These are phyloP conservation scores for Aspergillus hortae DNA, from an alignment of 2,329 filamentous ascomycete genomes.

Conservation along the genomic window DNA sequence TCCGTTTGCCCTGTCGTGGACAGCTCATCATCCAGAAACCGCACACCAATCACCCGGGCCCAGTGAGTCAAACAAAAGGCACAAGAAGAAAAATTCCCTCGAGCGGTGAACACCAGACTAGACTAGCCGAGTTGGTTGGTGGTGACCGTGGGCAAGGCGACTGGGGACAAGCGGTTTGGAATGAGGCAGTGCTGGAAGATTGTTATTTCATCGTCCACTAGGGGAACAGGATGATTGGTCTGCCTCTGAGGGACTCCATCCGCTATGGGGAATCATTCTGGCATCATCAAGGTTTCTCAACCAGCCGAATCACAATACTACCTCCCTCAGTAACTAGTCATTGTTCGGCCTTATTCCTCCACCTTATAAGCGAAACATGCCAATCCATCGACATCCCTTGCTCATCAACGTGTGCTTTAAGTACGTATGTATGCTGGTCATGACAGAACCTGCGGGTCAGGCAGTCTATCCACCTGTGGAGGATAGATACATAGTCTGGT, in stretches of 20 bases:
- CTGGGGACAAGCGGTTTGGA: constrained; percentile 13
- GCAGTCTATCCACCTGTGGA: no score
- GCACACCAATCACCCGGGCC: neutral
- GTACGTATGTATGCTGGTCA: no score
- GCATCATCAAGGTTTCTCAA: neutral
- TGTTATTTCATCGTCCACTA: neutral
- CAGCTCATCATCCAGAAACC: neutral
- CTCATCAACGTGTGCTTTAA: neutral
- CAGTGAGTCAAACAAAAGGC: neutral
- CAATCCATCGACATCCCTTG: neutral
- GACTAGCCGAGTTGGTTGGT: constrained; percentile 16
- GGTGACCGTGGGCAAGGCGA: constrained; percentile 10
- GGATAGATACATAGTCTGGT: no score
- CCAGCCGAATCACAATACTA: neutral
- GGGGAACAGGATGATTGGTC: neutral
- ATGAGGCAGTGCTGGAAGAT: constrained; percentile 21
- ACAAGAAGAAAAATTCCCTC: neutral
- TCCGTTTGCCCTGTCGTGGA: no score
- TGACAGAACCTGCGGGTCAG: no score
- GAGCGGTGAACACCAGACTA: constrained; percentile 18
- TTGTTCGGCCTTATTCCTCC: neutral
- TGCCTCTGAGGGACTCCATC: neutral
- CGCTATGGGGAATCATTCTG: neutral
- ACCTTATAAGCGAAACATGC: neutral
- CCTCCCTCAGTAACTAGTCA: neutral